Conservation (phyloP, 768 basidiomycete species). For the Pleurotus djamor region DNA sequence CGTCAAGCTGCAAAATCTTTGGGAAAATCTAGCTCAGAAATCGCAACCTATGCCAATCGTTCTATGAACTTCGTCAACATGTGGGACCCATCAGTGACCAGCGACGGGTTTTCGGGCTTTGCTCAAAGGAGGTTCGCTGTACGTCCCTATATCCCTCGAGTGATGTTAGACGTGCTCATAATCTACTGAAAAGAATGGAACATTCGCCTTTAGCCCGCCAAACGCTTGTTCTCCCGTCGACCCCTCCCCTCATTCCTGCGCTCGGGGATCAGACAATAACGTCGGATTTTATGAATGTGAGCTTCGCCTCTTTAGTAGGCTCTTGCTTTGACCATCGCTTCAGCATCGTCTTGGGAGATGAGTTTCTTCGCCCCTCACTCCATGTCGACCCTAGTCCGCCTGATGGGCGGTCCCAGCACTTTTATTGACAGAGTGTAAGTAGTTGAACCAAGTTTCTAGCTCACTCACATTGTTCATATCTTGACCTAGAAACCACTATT, state of each 20-base stretch:
- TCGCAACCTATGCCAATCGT: conserved; percentile 42
- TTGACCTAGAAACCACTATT: conserved; percentile 38
- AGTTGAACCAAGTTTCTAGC: neutral
- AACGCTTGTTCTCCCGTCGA: conserved; percentile 50
- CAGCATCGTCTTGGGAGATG: conserved; percentile 54
- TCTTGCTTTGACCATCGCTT: neutral
- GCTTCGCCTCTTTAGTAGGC: conserved; percentile 7
- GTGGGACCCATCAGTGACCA: conserved; percentile 42
- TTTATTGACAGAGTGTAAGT: conserved; percentile 41
- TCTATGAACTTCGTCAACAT: conserved; percentile 53
- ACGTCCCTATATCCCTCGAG: conserved; percentile 9
- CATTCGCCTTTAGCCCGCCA: conserved; percentile 47
- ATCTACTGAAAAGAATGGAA: conserved; percentile 35
- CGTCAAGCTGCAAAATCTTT: conserved; percentile 45
- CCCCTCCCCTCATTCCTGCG: conserved; percentile 43
- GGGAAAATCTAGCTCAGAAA: conserved; percentile 32
- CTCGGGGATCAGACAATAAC: conserved; percentile 45
- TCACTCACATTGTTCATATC: neutral
- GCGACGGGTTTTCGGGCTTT: conserved; percentile 48
- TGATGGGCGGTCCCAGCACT: conserved; percentile 44
- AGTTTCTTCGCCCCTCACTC: conserved; percentile 53
- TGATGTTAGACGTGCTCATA: neutral
- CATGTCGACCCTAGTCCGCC: conserved; percentile 39
- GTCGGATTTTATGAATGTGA: conserved; percentile 53
- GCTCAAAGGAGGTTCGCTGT: conserved; percentile 41